phyloP scores from a whole-genome alignment of 257 asterid genomes.

The Cinchona pubescens region DNA sequence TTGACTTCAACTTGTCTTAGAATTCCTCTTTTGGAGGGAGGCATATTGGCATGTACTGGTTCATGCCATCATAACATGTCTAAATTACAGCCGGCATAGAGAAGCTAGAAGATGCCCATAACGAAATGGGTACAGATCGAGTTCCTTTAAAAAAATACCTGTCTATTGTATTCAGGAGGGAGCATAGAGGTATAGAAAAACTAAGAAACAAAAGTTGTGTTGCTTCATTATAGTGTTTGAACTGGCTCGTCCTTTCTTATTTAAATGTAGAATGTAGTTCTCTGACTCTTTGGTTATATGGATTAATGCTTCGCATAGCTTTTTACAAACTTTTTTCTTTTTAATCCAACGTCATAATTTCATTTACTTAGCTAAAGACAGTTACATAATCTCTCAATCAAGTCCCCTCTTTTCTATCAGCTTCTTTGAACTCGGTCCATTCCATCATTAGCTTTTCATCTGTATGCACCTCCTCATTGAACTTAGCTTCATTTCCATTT shows the following conservation, averaged over 20 bases:
- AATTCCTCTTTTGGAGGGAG: background rate
- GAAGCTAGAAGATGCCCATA: slow-evolving; percentile 32
- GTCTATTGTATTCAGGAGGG: slow-evolving; percentile 14
- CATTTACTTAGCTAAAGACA: too few relatives aligned
- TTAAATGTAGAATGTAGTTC: slow-evolving; percentile 1
- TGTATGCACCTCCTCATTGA: too few relatives aligned
- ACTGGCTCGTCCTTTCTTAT: background rate
- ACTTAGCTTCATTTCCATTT: too few relatives aligned
- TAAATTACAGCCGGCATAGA: slow-evolving; percentile 28
- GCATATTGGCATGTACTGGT: slow-evolving; percentile 17
- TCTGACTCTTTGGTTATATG: background rate
- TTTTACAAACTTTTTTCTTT: too few relatives aligned
- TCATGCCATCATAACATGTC: slow-evolving; percentile 24
- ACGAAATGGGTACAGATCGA: slow-evolving; percentile 27
- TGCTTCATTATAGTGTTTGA: slow-evolving; percentile 15
- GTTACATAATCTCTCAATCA: too few relatives aligned
- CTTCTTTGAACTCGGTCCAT: too few relatives aligned
- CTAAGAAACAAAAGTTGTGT: slow-evolving; percentile 15
- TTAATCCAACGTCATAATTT: too few relatives aligned
- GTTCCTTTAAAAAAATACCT: slow-evolving; percentile 16
- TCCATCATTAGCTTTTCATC: too few relatives aligned
- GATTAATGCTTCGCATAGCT: too few relatives aligned
- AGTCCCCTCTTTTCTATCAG: too few relatives aligned
- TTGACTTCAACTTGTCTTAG: slow-evolving; percentile 26
- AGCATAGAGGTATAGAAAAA: slow-evolving; percentile 15